A percentile compares a stretch with the other conserved stretches of the same genome.
phyloP scores from a whole-genome alignment of 306 rosid genomes.

The Prunus salicina region DNA sequence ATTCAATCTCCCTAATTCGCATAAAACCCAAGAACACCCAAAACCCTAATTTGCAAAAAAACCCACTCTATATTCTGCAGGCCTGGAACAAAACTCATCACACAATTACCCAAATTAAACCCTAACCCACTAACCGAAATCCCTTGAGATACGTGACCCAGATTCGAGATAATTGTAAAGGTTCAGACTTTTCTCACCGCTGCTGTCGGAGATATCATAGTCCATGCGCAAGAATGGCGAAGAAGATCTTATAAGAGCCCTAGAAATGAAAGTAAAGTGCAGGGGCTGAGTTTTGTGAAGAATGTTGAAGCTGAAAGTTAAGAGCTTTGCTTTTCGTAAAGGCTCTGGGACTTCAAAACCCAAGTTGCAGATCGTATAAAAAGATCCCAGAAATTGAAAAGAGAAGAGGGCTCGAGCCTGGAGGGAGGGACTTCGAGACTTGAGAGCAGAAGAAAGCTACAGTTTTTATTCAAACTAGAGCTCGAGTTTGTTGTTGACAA shows the following conservation, averaged over 20 bases:
- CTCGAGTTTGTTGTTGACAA: neutral
- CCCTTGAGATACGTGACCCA: neutral
- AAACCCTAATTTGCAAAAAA: slow-evolving; percentile 27
- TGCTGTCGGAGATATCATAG: slow-evolving; percentile 21
- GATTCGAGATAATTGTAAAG: neutral
- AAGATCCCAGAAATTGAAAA: too few species aligned
- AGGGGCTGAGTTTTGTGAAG: neutral
- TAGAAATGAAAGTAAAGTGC: neutral
- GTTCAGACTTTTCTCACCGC: slow-evolving; percentile 35
- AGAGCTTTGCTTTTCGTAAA: neutral
- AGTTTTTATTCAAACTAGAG: neutral
- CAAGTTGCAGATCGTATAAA: neutral
- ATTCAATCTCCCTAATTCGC: neutral
- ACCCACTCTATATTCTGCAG: neutral
- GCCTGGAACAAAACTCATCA: neutral
- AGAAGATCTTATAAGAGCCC: neutral
- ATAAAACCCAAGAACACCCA: slow-evolving; percentile 2
- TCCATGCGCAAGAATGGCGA: slow-evolving; percentile 23
- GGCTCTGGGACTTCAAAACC: neutral
- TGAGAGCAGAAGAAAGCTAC: neutral
- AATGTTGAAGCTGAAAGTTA: neutral
- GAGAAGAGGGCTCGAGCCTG: neutral
- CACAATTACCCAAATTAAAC: slow-evolving; percentile 18
- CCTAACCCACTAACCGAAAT: slow-evolving; percentile 13
- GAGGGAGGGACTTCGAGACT: neutral